Base-by-base conservation (phyloP, 352 stramenopile species). In the Phytophthora ohioensis region DNA sequence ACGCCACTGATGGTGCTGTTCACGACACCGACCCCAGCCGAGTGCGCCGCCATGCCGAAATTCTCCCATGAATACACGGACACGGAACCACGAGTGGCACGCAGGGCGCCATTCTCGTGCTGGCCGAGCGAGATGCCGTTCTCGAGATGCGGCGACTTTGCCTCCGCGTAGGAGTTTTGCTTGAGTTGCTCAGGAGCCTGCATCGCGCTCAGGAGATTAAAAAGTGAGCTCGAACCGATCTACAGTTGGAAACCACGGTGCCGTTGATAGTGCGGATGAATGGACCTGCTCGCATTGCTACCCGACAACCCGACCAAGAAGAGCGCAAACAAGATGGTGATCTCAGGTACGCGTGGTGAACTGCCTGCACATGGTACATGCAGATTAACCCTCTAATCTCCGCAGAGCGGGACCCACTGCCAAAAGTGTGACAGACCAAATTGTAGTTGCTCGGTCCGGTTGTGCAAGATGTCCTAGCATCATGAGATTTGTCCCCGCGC, bases 31-130 rank as follows among this genome's bases (percentile, higher is more conserved):
- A 84, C 78, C 21, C 66, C 65, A 13, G 71, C 79, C 46, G 76
- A 80, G 43, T 86, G 82, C 30, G 81, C 73, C 7, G 82, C 54
- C 46, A 90, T 73, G 11, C 82, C 82, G 27, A 86, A 72, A 60
- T 89, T 80, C 41, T 78, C 49, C 51, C 67, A 71, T 17, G 70
- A 66, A n/a, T 81, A 87, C 35, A 87, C 48, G 9, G 78, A 82
- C 35, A 83, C 75, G 0, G 76, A 68, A 3, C 81, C 79, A 15
- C 77, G 69, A 27, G 60, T 43, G 0, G 61, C 55, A 51, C 77
- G 74, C 8, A 85, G 58, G 35, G 71, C 79, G 5, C 71, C 78
- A 41, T 75, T 73, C 57, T 88, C 73, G 36, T 76, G 64, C 43
- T 69, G 56, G 5, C 41, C 49, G 4, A 71, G 10, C 15, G 51